Evolutionary conservation across 495 filamentous ascomycete genomes (phyloP).

Genomic region (Lepidopterella palustris): DNA sequence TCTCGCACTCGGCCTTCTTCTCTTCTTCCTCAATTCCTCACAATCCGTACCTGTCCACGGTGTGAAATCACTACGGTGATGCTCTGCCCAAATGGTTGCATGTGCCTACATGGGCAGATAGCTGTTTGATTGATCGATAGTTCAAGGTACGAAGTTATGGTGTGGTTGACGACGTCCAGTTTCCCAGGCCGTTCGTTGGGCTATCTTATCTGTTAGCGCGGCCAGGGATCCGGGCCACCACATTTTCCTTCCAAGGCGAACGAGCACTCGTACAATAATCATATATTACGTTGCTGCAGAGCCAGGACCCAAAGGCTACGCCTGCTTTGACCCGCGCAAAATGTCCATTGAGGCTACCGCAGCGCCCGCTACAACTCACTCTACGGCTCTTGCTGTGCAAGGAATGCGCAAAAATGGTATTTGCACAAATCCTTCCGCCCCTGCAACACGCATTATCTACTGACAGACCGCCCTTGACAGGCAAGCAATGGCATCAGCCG

Average conservation of each 20-base stretch:
- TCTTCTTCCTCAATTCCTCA: no score
- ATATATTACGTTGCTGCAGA: background rate
- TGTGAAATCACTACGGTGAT: no score
- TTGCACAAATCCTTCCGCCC: background rate
- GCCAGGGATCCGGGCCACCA: background rate
- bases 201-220: background rate
- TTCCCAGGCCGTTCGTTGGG: background rate
- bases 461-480: slow-evolving; percentile 41
- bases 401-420: slow-evolving; percentile 59
- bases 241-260: background rate
- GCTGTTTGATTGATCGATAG: no score
- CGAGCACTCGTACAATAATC: background rate
- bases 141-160: no score
- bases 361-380: background rate
- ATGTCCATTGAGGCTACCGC: background rate
- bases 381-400: slow-evolving; percentile 4
- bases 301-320: background rate
- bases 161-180: no score
- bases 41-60: no score
- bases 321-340: background rate
- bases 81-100: no score
- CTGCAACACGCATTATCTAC: background rate
- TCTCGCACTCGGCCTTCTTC: no score
- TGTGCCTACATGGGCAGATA: no score
- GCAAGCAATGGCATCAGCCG: slow-evolving; percentile 85